Evolutionary conservation across 2,329 filamentous ascomycete genomes (phyloP).

Genomic region (Pseudocercospora pini-densiflorae): DNA sequence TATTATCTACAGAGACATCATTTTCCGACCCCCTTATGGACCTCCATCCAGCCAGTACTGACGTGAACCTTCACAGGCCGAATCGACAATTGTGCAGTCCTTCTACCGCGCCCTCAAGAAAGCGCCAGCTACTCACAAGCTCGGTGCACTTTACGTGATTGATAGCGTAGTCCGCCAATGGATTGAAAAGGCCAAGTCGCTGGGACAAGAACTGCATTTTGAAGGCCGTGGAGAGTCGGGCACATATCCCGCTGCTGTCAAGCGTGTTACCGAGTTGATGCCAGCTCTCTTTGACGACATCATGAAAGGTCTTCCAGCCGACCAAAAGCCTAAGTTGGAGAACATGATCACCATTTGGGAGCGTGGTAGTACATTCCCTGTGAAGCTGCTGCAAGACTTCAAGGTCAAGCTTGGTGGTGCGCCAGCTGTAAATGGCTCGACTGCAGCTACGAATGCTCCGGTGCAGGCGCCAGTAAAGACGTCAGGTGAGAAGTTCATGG

Average conservation of each 20-base stretch:
- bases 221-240: slow-evolving; percentile 80
- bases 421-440: slow-evolving; percentile 23
- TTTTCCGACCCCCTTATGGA: background rate
- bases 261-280: slow-evolving; percentile 94
- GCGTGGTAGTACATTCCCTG: slow-evolving; percentile 88
- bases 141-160: slow-evolving; percentile 99
- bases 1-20: background rate
- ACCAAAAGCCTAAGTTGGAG: slow-evolving; percentile 98
- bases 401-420: slow-evolving; percentile 62
- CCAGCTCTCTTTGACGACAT: slow-evolving; percentile 96
- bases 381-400: slow-evolving; percentile 77
- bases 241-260: slow-evolving; percentile 91
- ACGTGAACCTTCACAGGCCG: slow-evolving; percentile 66
- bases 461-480: slow-evolving; percentile 18
- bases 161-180: slow-evolving; percentile 99
- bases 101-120: slow-evolving; percentile 98
- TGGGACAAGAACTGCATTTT: slow-evolving; percentile 72
- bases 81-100: slow-evolving; percentile 93
- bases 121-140: slow-evolving; percentile 90
- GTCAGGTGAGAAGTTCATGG: slow-evolving; percentile 36
- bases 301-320: slow-evolving; percentile 80
- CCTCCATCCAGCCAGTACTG: background rate
- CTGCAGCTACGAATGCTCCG: slow-evolving; percentile 20
- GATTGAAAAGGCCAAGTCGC: slow-evolving; percentile 91
- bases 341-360: slow-evolving; percentile 99